Conservation (phyloP, 2,329 filamentous ascomycete genomes). For the Talaromyces sp. region DNA sequence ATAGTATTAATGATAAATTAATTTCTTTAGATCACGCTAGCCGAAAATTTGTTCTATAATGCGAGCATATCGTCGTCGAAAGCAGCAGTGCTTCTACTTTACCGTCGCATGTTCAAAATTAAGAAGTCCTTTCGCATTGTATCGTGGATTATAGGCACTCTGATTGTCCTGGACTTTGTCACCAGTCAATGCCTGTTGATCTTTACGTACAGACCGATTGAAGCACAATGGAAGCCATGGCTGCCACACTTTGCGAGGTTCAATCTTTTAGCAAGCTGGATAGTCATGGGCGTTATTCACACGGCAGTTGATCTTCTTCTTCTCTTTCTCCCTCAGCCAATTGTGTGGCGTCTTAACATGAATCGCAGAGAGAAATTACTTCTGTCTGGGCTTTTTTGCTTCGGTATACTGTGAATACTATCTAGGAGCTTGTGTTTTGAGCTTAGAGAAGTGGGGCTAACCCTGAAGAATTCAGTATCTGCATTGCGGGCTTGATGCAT, state of each 20-base stretch:
- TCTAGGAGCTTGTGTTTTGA: background rate
- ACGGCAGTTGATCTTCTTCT: background rate
- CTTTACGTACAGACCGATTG: background rate
- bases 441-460: background rate
- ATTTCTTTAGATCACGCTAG: background rate
- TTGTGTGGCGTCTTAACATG: background rate
- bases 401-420: background rate
- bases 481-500: background rate
- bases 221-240: conserved; percentile 1
- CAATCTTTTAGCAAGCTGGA: background rate
- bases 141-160: background rate
- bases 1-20: background rate
- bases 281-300: background rate
- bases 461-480: background rate
- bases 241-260: background rate
- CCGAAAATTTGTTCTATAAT: background rate
- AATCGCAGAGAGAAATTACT: background rate
- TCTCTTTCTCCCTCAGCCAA: background rate
- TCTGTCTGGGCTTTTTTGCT: background rate
- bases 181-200: background rate
- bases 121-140: background rate
- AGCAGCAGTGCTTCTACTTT: background rate
- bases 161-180: background rate
- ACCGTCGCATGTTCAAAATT: background rate
- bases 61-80: background rate